Conservation (phyloP, 202 grass and related monocot species). For the Setaria viridis region DNA sequence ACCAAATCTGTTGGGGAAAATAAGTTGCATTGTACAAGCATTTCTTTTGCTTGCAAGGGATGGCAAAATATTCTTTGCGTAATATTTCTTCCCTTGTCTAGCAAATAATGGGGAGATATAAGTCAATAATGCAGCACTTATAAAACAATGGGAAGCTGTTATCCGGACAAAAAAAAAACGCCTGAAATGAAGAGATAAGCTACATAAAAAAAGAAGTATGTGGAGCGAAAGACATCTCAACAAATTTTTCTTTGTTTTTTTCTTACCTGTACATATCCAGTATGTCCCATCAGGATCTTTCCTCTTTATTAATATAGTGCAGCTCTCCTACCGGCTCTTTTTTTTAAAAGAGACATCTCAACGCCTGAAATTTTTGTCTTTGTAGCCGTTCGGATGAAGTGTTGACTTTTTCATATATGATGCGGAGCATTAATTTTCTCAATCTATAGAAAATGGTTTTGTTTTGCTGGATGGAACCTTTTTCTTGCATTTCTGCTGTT, state of each 20-base stretch:
- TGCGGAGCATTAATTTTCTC: not conserved
- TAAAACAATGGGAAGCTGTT: not conserved
- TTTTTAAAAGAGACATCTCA: no score
- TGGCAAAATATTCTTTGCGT: not conserved
- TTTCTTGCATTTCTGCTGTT: not conserved
- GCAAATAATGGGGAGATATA: not conserved
- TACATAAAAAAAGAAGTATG: not conserved
- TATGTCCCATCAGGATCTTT: no score
- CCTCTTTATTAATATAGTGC: no score
- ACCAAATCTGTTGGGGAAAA: not conserved
- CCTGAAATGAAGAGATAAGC: not conserved
- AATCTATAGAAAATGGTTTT: not conserved
- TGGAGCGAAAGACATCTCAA: not conserved
- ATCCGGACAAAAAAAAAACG: not conserved
- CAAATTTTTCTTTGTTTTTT: no score
- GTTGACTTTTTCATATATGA: not conserved
- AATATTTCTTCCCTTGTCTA: not conserved
- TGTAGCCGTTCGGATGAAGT: no score
- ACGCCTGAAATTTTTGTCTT: not conserved
- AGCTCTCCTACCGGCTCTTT: no score
- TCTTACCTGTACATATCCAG: no score
- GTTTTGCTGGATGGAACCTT: not conserved
- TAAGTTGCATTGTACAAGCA: not conserved
- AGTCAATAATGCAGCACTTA: not conserved
- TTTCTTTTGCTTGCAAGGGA: not conserved